Percentiles rank a stretch among this genome's conserved stretches.
Evolutionary conservation across 305 asterid species (phyloP).

Genomic region (Ilex paraguariensis): DNA sequence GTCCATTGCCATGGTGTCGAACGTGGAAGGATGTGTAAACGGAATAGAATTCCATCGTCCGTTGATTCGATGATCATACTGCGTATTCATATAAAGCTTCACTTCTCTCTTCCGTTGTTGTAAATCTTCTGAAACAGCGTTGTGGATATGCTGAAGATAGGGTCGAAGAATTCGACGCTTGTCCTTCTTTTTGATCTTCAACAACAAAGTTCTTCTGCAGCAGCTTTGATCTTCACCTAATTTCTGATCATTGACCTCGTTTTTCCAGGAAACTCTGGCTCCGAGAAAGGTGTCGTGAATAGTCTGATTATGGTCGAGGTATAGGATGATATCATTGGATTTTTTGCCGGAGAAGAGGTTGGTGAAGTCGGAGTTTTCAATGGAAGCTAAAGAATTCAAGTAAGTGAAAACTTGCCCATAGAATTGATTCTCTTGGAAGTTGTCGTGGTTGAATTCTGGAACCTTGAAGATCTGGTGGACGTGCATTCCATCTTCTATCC

Average conservation of each 20-base stretch:
- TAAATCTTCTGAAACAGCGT: constrained; percentile 54
- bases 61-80: not conserved
- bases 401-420: constrained; percentile 47
- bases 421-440: constrained; percentile 48
- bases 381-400: constrained; percentile 49
- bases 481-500: constrained; percentile 59
- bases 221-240: not conserved
- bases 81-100: constrained; percentile 34
- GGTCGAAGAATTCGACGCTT: constrained; percentile 63
- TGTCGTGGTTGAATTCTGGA: constrained; percentile 47
- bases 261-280: constrained; percentile 49
- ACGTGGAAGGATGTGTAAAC: constrained; percentile 54
- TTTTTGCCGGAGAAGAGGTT: constrained; percentile 55
- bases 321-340: constrained; percentile 49
- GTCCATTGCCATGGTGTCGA: constrained; percentile 61
- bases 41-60: constrained; percentile 53
- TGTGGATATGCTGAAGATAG: constrained; percentile 56
- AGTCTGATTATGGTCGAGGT: constrained; percentile 46
- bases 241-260: constrained; percentile 16
- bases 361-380: constrained; percentile 65
- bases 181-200: constrained; percentile 52
- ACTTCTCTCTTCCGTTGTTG: constrained; percentile 41
- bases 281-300: constrained; percentile 59
- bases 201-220: constrained; percentile 26
- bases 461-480: constrained; percentile 59